Evolutionary conservation across 495 filamentous ascomycete species (phyloP).

Genomic region (Penicillium salamii): DNA sequence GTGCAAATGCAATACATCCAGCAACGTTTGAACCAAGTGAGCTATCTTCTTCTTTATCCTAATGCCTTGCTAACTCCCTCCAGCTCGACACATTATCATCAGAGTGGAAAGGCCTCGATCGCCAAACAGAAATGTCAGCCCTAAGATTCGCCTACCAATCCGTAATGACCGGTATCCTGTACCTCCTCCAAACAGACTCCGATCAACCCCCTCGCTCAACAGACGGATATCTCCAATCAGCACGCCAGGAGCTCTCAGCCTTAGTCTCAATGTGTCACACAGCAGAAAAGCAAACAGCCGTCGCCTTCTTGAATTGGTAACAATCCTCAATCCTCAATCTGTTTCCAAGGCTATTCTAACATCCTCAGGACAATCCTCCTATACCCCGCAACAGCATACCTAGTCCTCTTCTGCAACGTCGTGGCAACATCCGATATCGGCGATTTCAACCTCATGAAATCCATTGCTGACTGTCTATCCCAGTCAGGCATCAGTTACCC

Average conservation of each 20-base stretch:
- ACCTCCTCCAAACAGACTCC: conserved; percentile 8
- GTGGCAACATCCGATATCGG: conserved; percentile 15
- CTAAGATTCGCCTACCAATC: conserved; percentile 23
- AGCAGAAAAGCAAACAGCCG: conserved; percentile 13
- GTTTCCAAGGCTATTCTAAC: neutral
- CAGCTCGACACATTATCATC: conserved; percentile 12
- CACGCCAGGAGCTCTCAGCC: conserved; percentile 17
- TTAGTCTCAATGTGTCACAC: conserved; percentile 20
- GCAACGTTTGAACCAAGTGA: conserved; percentile 13
- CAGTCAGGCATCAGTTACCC: conserved; percentile 13
- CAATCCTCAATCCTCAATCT: neutral
- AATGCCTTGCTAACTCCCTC: neutral
- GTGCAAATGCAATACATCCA: conserved; percentile 16
- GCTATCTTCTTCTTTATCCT: neutral
- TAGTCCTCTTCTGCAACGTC: conserved; percentile 20
- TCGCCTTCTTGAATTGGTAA: conserved; percentile 21
- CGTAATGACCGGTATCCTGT: conserved; percentile 16
- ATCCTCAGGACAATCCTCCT: conserved; percentile 17
- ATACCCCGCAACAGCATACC: conserved; percentile 19
- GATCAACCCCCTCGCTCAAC: neutral
- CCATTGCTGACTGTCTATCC: conserved; percentile 11
- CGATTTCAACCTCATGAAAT: conserved; percentile 18
- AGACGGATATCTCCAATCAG: conserved; percentile 16
- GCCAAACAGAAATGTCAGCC: conserved; percentile 15
- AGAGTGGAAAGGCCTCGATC: conserved; percentile 20